Evolutionary conservation across 2,329 filamentous ascomycete species (phyloP), one percentile per base, ranked within the genome.

Genomic region (Hypoxylon sp.): DNA sequence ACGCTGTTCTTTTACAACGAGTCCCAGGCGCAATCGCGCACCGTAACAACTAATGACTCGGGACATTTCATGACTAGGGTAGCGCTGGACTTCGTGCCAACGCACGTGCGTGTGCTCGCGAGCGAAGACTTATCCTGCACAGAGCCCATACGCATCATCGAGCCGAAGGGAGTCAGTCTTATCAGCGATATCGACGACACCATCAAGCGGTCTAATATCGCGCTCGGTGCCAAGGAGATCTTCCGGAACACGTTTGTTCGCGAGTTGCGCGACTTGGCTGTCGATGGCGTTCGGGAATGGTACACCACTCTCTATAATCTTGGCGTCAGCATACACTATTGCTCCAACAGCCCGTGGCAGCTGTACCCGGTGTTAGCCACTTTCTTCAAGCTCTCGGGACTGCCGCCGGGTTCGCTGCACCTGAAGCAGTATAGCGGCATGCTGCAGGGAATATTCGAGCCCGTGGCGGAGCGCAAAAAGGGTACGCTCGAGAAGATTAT

Each of bases 291-390:
- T 19, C 88, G 85, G 63, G 93, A 97, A 68, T 98, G 96, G 95
- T 99, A 98, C 77, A 89, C 84, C 36, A 85, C 85, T 19, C 85
- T 99, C 80, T 86, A 91, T 41, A 84, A 89, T 19, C 89, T 95
- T 82, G 94, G 94, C 17, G 95, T 98, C 23, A 89, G 90, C 73
- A 87, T 99, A 57, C 97, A 99, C 77, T 99, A 99, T 79, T 97
- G 97, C 71, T 99, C 96, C n/a, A 99, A 99, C 80, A 97, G 95
- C 55, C 96, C 96, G 0, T 99, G 97, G 97, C 97, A 99, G 78
- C 86, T 99, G 5, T 99, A 93, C 74, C 96, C 96, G 0, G 89
- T 98, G 2, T 83, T 99, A 10, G 91, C 93, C 4, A 93, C 88
- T 58, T 99, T 92, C 78, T 97, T 98, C 78, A 89, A 90, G 70